These are phyloP conservation scores for Aspergillus terreus DNA, from an alignment of 2,329 filamentous ascomycete species.

Conservation along the genomic window DNA sequence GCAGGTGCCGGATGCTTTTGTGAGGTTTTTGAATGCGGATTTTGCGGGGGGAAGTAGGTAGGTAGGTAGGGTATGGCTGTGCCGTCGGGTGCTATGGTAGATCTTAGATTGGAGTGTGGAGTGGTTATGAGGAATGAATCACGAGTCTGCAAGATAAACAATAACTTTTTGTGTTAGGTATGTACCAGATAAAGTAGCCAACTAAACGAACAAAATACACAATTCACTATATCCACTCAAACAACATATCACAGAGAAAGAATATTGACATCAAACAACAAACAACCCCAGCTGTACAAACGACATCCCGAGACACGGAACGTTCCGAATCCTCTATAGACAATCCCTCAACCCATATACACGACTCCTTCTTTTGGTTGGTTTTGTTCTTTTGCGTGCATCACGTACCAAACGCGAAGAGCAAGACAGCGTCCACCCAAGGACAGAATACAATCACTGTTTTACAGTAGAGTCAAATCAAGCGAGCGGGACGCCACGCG, in stretches of 20 bases:
- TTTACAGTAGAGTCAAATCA: constrained; percentile 1
- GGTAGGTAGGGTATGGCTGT: neutral
- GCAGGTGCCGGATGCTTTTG: constrained; percentile 43
- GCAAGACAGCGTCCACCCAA: neutral
- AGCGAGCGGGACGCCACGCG: neutral
- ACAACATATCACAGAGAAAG: too few relatives aligned
- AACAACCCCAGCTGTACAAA: neutral
- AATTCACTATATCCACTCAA: neutral
- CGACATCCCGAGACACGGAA: neutral
- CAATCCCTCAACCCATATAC: neutral
- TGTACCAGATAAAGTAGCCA: too few relatives aligned
- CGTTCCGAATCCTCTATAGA: neutral
- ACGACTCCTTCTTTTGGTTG: neutral
- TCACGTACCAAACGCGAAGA: neutral
- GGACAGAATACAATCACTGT: constrained; percentile 1
- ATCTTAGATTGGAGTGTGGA: neutral
- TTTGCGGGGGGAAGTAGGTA: constrained; percentile 29
- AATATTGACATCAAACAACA: neutral
- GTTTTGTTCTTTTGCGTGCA: too few relatives aligned
- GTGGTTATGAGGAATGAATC: neutral
- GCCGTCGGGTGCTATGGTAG: neutral
- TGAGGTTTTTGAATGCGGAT: constrained; percentile 44
- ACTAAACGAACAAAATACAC: neutral
- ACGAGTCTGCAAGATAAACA: neutral
- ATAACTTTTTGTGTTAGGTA: too few relatives aligned